Base-by-base conservation (phyloP, 139 green algal species). In the Tetraselmis striata region DNA sequence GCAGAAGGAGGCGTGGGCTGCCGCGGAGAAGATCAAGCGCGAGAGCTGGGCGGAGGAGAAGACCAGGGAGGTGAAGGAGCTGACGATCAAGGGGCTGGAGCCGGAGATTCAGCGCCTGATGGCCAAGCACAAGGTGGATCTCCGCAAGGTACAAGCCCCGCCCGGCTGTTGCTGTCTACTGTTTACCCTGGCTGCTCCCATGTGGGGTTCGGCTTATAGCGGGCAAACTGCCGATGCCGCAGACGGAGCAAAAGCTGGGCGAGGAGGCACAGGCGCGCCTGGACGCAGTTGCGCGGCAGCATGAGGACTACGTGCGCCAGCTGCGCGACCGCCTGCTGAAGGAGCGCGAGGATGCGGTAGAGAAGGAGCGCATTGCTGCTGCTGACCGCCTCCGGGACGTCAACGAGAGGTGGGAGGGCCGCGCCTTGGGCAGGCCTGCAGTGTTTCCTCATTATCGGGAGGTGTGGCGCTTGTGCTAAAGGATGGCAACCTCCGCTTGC, bases 11-110 rank as follows among this genome's bases (percentile, higher is more conserved):
- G 77, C 26, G 28, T 93, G 89, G 89, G 87, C 83, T n/a, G 85
- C 87, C 5, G 79, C 32, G 5, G 87, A 89, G 76, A 87, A 83
- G 59, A 81, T 84, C 31, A 84, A 83, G 77, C 87, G 86, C 23
- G 88, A 92, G 76, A 77, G 80, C 1, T 94, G 91, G 91, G 77
- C 85, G 81, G 80, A 80, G 30, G 83, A 84, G 79, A 94, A 93
- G 88, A 90, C 87, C 24, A 28, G 45, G 29, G 89, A 94, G 84
- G 87, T 94, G 76, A 93, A 93, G 81, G 89, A 93, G 79, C 29
- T 90, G 30, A 94, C 91, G 0, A 86, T 94, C 80, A 91, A 92
- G 75, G 89, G 89, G 2, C 77, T 87, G 23, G 84, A 87, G 76
- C 84, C 84, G 23, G 89, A 93, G 83, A 90, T 93, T 30, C 86